These are phyloP conservation scores for Picea abies DNA, from an alignment of 83 land plant genomes.

Conservation along the genomic window DNA sequence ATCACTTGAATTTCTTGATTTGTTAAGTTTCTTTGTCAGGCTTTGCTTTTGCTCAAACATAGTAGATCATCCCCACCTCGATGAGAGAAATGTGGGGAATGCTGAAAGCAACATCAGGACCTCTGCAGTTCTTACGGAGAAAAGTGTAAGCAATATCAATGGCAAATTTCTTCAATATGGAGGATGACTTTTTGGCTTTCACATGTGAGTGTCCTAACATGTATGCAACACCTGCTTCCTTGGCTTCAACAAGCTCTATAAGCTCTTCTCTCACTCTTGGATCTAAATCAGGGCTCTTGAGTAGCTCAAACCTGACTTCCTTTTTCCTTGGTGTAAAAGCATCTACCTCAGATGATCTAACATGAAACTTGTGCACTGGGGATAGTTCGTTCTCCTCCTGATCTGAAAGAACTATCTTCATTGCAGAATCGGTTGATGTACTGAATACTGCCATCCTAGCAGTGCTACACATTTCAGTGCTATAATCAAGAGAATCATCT, in stretches of 20 bases:
- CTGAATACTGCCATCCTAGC: slow-evolving; percentile 13
- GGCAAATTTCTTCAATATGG: slow-evolving; percentile 56
- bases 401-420: neutral
- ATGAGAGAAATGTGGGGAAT: slow-evolving; percentile 81
- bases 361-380: slow-evolving; percentile 1
- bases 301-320: slow-evolving; percentile 57
- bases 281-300: slow-evolving; percentile 30
- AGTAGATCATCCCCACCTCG: slow-evolving; percentile 83
- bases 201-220: slow-evolving; percentile 82
- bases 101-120: slow-evolving; percentile 58
- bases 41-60: slow-evolving; percentile 34
- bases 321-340: slow-evolving; percentile 24
- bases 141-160: slow-evolving; percentile 71
- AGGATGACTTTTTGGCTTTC: slow-evolving; percentile 60
- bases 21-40: neutral
- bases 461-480: neutral
- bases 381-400: neutral
- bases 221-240: slow-evolving; percentile 78
- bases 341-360: neutral
- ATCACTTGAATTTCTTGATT: neutral
- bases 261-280: slow-evolving; percentile 51
- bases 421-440: slow-evolving; percentile 7
- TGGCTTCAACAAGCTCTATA: slow-evolving; percentile 63
- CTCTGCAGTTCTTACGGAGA: slow-evolving; percentile 78
- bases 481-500: slow-evolving; percentile 3